phyloP scores from a whole-genome alignment of 495 filamentous ascomycete species.

The Margaritispora aquatica region DNA sequence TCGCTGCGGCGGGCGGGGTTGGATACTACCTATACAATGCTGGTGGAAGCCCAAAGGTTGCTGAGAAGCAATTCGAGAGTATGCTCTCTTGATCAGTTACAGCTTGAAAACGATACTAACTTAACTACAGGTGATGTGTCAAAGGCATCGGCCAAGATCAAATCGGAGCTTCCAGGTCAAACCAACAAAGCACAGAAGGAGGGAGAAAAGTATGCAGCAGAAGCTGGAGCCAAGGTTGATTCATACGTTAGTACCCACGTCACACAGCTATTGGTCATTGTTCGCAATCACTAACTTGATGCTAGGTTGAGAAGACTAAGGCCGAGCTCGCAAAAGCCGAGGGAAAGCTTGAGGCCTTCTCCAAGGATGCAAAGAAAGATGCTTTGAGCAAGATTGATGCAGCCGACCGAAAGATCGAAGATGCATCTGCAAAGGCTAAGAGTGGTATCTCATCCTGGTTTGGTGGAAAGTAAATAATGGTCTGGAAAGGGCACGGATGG shows the following conservation, averaged over 20 bases:
- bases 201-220: conserved; percentile 41
- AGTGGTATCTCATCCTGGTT: conserved; percentile 76
- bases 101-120: conserved; percentile 10
- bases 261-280: conserved; percentile 1
- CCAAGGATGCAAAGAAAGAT: conserved; percentile 49
- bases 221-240: conserved; percentile 50
- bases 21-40: conserved; percentile 92
- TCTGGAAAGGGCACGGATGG: neutral
- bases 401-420: conserved; percentile 69
- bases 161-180: conserved; percentile 48
- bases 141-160: conserved; percentile 59
- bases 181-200: conserved; percentile 45
- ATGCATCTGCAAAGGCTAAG: conserved; percentile 73
- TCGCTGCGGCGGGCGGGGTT: conserved; percentile 56
- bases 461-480: conserved; percentile 49
- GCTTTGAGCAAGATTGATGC: conserved; percentile 67
- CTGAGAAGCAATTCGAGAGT: conserved; percentile 81
- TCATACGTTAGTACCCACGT: conserved; percentile 39
- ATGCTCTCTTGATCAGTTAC: conserved; percentile 20
- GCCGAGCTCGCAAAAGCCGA: conserved; percentile 49
- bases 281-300: conserved; percentile 2
- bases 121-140: conserved; percentile 49
- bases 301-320: conserved; percentile 56
- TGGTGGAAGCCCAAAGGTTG: conserved; percentile 74
- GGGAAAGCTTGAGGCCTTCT: conserved; percentile 50